Percentiles rank a stretch among this genome's conserved stretches.
Conservation (phyloP, 1,139 yeast genomes). For the Petasospora fabianii region DNA sequence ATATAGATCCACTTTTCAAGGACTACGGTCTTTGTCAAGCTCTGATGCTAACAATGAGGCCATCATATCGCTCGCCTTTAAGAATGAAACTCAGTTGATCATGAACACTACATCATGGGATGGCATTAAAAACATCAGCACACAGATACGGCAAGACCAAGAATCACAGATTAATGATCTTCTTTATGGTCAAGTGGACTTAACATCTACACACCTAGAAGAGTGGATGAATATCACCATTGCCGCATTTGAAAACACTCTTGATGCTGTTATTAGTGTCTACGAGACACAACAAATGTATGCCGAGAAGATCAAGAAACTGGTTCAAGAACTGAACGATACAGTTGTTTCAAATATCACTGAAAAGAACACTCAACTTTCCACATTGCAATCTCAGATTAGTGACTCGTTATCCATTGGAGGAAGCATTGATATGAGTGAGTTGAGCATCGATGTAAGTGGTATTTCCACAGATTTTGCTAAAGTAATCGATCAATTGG, state of each 20-base stretch:
- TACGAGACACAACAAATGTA: background rate
- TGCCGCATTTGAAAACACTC: constrained; percentile 1
- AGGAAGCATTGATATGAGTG: constrained; percentile 8
- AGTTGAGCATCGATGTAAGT: constrained; percentile 9
- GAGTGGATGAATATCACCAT: constrained; percentile 6
- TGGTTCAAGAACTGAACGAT: constrained; percentile 3
- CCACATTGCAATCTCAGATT: constrained; percentile 3
- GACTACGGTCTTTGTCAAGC: background rate
- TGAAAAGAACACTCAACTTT: constrained; percentile 1
- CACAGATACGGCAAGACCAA: too few species aligned
- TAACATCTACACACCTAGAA: background rate
- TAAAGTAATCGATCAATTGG: background rate
- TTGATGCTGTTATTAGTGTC: constrained; percentile 2
- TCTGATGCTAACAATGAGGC: background rate
- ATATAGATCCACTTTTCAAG: background rate
- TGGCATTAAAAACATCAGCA: too few species aligned
- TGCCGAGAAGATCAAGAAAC: background rate
- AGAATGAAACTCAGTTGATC: background rate
- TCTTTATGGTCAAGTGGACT: background rate
- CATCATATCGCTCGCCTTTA: background rate
- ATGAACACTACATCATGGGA: background rate
- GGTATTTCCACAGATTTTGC: constrained; percentile 3
- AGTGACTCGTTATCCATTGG: constrained; percentile 15
- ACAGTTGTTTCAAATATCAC: constrained; percentile 4
- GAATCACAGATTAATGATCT: background rate